Percentiles rank a stretch among this genome's conserved stretches.
Conservation (phyloP, 768 basidiomycete species). For the Collybia sp. region DNA sequence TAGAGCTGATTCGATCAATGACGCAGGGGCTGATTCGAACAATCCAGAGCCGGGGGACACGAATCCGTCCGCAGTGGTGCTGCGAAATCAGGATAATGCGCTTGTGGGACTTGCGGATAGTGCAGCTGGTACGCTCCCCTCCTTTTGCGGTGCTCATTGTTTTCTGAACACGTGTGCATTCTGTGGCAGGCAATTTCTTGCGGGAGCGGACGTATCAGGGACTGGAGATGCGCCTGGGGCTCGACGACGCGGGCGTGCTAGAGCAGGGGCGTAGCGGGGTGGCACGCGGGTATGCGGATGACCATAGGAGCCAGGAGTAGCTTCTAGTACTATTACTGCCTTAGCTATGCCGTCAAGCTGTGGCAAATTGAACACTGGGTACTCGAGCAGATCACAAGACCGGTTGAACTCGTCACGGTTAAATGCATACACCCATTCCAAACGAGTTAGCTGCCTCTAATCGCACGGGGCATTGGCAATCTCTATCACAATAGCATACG, state of each 20-base stretch:
- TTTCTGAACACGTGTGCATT: conserved; percentile 4
- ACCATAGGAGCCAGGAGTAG: conserved; percentile 14
- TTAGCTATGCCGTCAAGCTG: too few relatives aligned
- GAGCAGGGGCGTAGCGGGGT: conserved; percentile 91
- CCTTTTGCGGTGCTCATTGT: neutral
- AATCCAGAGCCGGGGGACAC: neutral
- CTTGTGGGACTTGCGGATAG: conserved; percentile 55
- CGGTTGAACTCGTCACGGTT: too few relatives aligned
- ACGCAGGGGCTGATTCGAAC: conserved; percentile 9
- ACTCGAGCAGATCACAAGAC: too few relatives aligned
- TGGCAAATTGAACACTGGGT: too few relatives aligned
- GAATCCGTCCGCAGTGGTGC: conserved; percentile 30
- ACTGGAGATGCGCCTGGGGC: conserved; percentile 69
- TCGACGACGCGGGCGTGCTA: conserved; percentile 74
- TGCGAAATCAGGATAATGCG: conserved; percentile 61
- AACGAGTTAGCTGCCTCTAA: too few relatives aligned
- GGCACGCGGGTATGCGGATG: conserved; percentile 79
- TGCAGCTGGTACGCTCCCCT: conserved; percentile 55
- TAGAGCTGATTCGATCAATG: too few relatives aligned
- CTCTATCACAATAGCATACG: too few relatives aligned
- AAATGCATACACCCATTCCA: too few relatives aligned
- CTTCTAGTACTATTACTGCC: too few relatives aligned
- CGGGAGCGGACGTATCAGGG: conserved; percentile 75
- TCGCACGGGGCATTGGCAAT: too few relatives aligned
- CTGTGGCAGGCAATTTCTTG: conserved; percentile 57